Conservation (phyloP, 805 yeast species). For the Saccharomycopsis fodiens region DNA sequence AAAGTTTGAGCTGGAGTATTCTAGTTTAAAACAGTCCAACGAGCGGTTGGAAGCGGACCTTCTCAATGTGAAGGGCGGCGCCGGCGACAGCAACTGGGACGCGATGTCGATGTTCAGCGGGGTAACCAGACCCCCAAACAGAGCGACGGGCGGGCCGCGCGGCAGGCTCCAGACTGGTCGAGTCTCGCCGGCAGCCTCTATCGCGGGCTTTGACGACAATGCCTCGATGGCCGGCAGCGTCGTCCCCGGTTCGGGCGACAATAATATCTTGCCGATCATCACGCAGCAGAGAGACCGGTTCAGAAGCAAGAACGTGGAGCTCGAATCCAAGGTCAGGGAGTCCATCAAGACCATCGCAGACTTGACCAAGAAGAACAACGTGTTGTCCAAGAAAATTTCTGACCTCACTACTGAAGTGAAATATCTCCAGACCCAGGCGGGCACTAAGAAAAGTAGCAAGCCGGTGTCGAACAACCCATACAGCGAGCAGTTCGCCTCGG, state of each 20-base stretch:
- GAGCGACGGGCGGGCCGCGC: conserved; percentile 38
- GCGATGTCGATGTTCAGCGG: conserved; percentile 65
- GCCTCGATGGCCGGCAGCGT: conserved; percentile 9
- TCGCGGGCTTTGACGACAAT: conserved; percentile 23
- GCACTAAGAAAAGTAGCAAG: conserved; percentile 24
- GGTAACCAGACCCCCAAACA: conserved; percentile 31
- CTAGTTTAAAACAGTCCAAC: conserved; percentile 39
- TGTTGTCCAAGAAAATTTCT: conserved; percentile 64
- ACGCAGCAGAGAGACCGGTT: conserved; percentile 95
- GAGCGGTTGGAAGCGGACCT: conserved; percentile 69
- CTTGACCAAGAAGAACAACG: conserved; percentile 54
- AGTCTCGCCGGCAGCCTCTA: conserved; percentile 31
- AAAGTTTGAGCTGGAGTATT: conserved; percentile 32
- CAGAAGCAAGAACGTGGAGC: conserved; percentile 70
- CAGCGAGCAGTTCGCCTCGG: conserved; percentile 26
- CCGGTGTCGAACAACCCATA: conserved; percentile 22
- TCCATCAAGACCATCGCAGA: conserved; percentile 47
- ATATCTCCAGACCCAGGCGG: conserved; percentile 39
- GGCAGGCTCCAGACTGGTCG: conserved; percentile 35
- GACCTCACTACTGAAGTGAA: conserved; percentile 74
- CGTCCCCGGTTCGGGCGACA: conserved; percentile 15
- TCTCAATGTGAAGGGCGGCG: conserved; percentile 43
- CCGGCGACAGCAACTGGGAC: conserved; percentile 44
- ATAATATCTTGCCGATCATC: conserved; percentile 67
- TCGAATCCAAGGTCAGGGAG: conserved; percentile 73